Conservation (phyloP, 495 filamentous ascomycete genomes). For the Penicillium odoratum region DNA sequence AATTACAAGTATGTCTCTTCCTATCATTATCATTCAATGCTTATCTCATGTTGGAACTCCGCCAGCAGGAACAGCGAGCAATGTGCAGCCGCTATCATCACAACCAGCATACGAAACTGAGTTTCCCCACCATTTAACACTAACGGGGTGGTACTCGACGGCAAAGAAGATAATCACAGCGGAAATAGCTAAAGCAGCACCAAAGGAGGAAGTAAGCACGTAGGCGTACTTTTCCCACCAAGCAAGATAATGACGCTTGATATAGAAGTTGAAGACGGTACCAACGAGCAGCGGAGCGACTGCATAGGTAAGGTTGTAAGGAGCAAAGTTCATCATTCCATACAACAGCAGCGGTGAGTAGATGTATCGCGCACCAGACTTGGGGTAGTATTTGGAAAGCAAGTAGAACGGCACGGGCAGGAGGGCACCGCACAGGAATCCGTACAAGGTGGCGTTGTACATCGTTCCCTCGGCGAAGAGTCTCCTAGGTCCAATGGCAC, state of each 20-base stretch:
- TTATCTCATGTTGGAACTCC: constrained; percentile 2
- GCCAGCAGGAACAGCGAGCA: not conserved
- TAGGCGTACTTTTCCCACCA: constrained; percentile 70
- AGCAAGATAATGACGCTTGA: constrained; percentile 51
- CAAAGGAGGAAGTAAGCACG: constrained; percentile 55
- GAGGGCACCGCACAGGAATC: constrained; percentile 35
- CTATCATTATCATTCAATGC: not conserved
- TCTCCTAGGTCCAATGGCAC: constrained; percentile 33
- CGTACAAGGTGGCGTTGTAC: constrained; percentile 34
- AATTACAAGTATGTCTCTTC: not conserved
- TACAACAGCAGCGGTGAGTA: constrained; percentile 36
- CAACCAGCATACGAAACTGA: constrained; percentile 7
- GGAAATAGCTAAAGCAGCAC: constrained; percentile 62
- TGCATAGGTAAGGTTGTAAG: constrained; percentile 38
- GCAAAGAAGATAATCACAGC: constrained; percentile 55
- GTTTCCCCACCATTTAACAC: constrained; percentile 10
- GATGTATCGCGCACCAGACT: constrained; percentile 26
- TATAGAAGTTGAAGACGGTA: constrained; percentile 55
- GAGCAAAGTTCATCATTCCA: constrained; percentile 31
- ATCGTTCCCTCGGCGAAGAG: constrained; percentile 35
- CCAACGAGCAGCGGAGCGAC: constrained; percentile 47
- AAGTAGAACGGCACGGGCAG: constrained; percentile 35
- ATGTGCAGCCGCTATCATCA: constrained; percentile 3
- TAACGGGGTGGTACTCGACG: constrained; percentile 46
- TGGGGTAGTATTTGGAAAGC: constrained; percentile 32